Conservation (phyloP, 495 filamentous ascomycete species). For the Tuber calosporum region DNA sequence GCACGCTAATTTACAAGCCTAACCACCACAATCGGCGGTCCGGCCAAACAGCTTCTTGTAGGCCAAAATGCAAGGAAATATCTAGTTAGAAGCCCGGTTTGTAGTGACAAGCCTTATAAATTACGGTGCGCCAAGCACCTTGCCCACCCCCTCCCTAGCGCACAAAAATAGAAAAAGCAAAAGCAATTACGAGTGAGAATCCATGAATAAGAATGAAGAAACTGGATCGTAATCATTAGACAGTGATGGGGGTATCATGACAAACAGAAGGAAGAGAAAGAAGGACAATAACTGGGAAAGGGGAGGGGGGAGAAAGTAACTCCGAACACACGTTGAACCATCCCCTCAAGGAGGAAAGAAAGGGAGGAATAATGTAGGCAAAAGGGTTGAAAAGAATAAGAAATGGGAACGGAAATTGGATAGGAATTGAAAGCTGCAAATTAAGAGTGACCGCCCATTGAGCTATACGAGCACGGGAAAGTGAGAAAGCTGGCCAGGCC, state of each 20-base stretch:
- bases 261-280: not conserved
- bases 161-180: not conserved
- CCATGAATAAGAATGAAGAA: not conserved
- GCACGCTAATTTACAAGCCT: not conserved
- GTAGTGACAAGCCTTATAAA: not conserved
- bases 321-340: not conserved
- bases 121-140: not conserved
- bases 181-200: not conserved
- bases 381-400: not conserved
- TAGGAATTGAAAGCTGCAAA: not conserved
- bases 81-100: not conserved
- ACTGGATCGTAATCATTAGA: not conserved
- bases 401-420: not conserved
- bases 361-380: not conserved
- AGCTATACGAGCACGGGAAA: not conserved
- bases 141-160: not conserved
- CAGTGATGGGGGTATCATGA: not conserved
- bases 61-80: not conserved
- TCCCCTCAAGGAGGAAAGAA: not conserved
- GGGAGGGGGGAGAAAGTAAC: not conserved
- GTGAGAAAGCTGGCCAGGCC: not conserved
- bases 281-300: not conserved
- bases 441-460: not conserved
- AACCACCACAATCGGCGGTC: not conserved
- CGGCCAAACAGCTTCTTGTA: not conserved